phyloP scores from a whole-genome alignment of 2,329 filamentous ascomycete genomes.

The Teratosphaeria zuluensis region DNA sequence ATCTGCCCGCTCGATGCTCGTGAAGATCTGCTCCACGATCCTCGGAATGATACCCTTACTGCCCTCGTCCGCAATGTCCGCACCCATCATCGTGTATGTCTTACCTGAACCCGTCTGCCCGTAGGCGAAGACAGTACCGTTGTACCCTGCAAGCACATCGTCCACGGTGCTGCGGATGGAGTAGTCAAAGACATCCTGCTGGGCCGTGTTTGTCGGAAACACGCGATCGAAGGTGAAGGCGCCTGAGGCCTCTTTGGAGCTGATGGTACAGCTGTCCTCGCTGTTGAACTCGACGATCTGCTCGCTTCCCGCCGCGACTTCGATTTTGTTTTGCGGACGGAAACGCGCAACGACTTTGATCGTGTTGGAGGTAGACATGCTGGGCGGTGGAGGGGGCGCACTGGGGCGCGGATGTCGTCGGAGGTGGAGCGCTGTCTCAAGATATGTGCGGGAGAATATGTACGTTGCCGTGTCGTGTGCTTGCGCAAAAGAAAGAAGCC shows the following conservation, averaged over 20 bases:
- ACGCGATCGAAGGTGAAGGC: conserved; percentile 97
- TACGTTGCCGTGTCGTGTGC: no score
- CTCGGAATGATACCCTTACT: conserved; percentile 91
- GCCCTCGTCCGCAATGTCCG: conserved; percentile 81
- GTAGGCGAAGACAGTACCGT: conserved; percentile 97
- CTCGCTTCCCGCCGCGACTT: conserved; percentile 81
- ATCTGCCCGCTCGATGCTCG: conserved; percentile 83
- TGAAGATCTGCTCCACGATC: conserved; percentile 95
- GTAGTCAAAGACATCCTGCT: conserved; percentile 94
- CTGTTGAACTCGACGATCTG: conserved; percentile 83
- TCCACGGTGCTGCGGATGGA: conserved; percentile 93
- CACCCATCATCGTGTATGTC: conserved; percentile 98
- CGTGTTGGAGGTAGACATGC: conserved; percentile 17
- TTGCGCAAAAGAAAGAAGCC: no score
- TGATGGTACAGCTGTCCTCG: conserved; percentile 78
- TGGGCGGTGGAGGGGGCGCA: neutral
- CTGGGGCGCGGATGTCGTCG: neutral
- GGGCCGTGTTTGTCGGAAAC: conserved; percentile 85
- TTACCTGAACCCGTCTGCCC: conserved; percentile 97
- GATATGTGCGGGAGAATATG: no score
- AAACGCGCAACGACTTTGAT: conserved; percentile 86
- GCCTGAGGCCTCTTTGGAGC: conserved; percentile 68
- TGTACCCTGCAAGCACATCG: conserved; percentile 97
- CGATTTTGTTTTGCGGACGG: conserved; percentile 90
- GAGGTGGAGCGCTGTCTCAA: neutral